phyloP scores from a whole-genome alignment of 106 monocot genomes.

The Vanilla planifolia region DNA sequence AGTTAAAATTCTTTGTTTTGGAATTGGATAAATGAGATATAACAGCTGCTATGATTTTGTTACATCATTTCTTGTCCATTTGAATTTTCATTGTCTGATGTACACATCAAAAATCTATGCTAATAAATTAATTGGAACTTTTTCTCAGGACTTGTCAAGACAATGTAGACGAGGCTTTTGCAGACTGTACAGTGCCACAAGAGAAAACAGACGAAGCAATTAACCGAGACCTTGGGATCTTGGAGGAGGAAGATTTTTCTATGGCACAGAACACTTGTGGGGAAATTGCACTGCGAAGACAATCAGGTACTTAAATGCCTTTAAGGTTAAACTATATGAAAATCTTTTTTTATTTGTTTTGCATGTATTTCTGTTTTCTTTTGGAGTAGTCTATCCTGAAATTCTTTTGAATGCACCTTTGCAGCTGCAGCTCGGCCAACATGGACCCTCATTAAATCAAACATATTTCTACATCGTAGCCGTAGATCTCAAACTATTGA shows the following conservation, averaged over 20 bases:
- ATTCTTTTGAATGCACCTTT: background rate
- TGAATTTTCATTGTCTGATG: background rate
- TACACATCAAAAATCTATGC: background rate
- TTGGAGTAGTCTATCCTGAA: background rate
- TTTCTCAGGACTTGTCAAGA: slow-evolving; percentile 89
- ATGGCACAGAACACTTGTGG: slow-evolving; percentile 8
- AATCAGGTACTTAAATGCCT: slow-evolving; percentile 37
- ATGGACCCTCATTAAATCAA: slow-evolving; percentile 58
- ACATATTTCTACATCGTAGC: slow-evolving; percentile 76
- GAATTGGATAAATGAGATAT: background rate
- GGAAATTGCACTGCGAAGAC: slow-evolving; percentile 17
- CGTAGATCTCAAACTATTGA: slow-evolving; percentile 80
- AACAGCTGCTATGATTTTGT: background rate
- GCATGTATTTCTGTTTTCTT: background rate
- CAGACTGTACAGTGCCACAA: slow-evolving; percentile 85
- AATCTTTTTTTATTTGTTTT: too few species aligned
- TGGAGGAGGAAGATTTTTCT: slow-evolving; percentile 59
- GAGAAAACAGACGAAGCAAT: slow-evolving; percentile 91
- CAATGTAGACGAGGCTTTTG: slow-evolving; percentile 71
- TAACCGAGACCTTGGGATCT: slow-evolving; percentile 80
- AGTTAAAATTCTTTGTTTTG: background rate
- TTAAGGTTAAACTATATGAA: too few species aligned
- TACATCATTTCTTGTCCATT: background rate
- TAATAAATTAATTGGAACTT: slow-evolving; percentile 14
- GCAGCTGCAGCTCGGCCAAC: slow-evolving; percentile 34